Evolutionary conservation across 1,284 basidiomycete species (phyloP), one percentile per base, ranked within the genome.

Genomic region (Cryptococcus sp.): DNA sequence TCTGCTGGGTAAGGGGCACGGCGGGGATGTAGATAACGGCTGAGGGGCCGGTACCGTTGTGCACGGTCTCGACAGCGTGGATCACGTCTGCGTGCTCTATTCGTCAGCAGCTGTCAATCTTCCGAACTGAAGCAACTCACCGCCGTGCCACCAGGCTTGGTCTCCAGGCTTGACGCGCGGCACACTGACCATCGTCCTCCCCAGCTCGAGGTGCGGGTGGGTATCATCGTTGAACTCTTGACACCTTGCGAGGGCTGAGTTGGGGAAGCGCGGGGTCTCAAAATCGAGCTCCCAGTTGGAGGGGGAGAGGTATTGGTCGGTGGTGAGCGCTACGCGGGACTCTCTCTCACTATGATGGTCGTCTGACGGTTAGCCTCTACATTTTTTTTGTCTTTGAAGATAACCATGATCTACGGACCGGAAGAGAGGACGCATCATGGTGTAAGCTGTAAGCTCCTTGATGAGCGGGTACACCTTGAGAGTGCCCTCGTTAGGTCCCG

Each of bases 141-240:
- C 87, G 65, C 86, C 88, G 71, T 91, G 90, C 89, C 89, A 90
- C 65, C 85, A 87, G 0, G 88, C 85, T 67, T 87, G 85, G 70
- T 90, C 87, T 0, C 89, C 89, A 0, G 89, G 87, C 39, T 80
- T 78, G 9, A 91, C 88, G 57, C 80, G 81, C 0, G 88, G 87
- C 9, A 88, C 79, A 2, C 87, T 85, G 20, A 84, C 83, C 87
- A 92, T 91, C 1, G 85, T 86, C 59, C 81, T 69, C 12, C 78
- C 79, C 7, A 91, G 78, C 56, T 78, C 69, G 39, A 91, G 72
- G 71, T 91, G 88, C 0, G 88, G 89, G 66, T 91, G 88, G 0
- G 84, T 85, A 16, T 51, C 60, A 24, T 81, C 79, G 53, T 78
- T 83, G 38, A 89, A 71, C 66, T 87, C 85, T 69, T 89, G 87